Conservation (phyloP, 2,329 filamentous ascomycete species). For the Claviceps sp. region DNA sequence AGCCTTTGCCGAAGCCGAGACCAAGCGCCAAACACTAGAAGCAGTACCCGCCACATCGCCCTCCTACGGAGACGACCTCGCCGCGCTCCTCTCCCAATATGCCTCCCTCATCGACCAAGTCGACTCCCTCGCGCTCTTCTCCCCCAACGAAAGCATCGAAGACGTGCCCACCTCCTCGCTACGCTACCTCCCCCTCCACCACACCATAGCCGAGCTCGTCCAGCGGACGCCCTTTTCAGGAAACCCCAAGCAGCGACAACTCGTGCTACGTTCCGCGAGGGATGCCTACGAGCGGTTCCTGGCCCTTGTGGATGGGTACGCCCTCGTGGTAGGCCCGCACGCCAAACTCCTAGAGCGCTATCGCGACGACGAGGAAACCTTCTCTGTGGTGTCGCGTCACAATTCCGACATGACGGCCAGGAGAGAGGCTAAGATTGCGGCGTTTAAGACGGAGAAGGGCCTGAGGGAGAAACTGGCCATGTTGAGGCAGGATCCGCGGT, state of each 20-base stretch:
- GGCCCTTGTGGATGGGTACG: constrained; percentile 63
- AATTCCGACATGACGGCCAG: constrained; percentile 45
- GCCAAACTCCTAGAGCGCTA: constrained; percentile 60
- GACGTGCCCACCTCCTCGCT: constrained; percentile 77
- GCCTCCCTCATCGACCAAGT: constrained; percentile 58
- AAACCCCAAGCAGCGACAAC: constrained; percentile 40
- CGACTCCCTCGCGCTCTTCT: constrained; percentile 67
- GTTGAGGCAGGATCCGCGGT: constrained; percentile 29
- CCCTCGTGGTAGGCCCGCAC: constrained; percentile 51
- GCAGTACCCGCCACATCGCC: constrained; percentile 48
- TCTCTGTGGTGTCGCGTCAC: constrained; percentile 52
- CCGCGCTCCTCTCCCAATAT: constrained; percentile 55
- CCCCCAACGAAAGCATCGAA: constrained; percentile 75
- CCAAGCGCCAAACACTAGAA: constrained; percentile 44
- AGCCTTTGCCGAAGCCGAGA: constrained; percentile 36
- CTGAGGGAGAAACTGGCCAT: constrained; percentile 68
- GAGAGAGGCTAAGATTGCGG: constrained; percentile 72
- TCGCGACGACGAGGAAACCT: constrained; percentile 54
- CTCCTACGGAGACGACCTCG: constrained; percentile 54
- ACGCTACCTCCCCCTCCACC: constrained; percentile 70
- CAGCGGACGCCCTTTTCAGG: constrained; percentile 47
- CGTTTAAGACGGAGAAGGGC: constrained; percentile 75
- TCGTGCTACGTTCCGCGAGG: constrained; percentile 49
- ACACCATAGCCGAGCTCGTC: constrained; percentile 66
- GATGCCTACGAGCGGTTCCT: constrained; percentile 68